These are phyloP conservation scores for Scheffersomyces parashehatae DNA, from an alignment of 1,139 yeast genomes.

Conservation along the genomic window DNA sequence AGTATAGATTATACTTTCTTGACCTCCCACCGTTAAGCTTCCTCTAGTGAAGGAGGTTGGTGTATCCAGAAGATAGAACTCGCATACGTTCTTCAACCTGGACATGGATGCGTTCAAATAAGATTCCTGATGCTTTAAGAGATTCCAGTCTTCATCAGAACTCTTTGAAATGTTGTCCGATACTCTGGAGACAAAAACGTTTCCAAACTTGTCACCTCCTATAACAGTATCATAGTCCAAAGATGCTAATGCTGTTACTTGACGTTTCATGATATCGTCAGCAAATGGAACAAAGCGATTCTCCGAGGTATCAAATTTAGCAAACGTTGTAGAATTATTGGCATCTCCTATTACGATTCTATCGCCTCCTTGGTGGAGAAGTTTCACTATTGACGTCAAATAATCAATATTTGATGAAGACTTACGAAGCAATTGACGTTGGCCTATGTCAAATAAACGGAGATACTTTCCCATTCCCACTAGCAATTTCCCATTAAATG, in stretches of 20 bases:
- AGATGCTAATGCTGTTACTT: constrained; percentile 57
- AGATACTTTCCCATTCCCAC: constrained; percentile 58
- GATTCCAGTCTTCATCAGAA: constrained; percentile 53
- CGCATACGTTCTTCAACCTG: constrained; percentile 56
- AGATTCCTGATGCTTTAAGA: constrained; percentile 37
- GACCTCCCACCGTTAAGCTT: constrained; percentile 58
- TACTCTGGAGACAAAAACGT: constrained; percentile 65
- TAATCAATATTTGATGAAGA: constrained; percentile 44
- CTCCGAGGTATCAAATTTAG: constrained; percentile 51
- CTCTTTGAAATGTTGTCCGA: constrained; percentile 45
- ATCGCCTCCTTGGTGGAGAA: constrained; percentile 53
- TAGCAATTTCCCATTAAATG: constrained; percentile 63
- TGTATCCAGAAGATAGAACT: constrained; percentile 70
- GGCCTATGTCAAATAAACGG: constrained; percentile 73
- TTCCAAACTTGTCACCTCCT: constrained; percentile 92
- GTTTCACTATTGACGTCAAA: constrained; percentile 46
- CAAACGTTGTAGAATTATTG: constrained; percentile 59
- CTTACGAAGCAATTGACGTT: constrained; percentile 74
- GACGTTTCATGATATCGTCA: constrained; percentile 70
- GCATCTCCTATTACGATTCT: constrained; percentile 70
- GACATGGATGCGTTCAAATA: constrained; percentile 53
- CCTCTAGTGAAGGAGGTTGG: constrained; percentile 62
- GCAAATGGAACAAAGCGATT: constrained; percentile 63
- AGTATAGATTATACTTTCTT: constrained; percentile 65
- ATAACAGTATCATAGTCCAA: constrained; percentile 76